Conservation (phyloP, 2,329 filamentous ascomycete genomes). For the Cercospora brassicicola region DNA sequence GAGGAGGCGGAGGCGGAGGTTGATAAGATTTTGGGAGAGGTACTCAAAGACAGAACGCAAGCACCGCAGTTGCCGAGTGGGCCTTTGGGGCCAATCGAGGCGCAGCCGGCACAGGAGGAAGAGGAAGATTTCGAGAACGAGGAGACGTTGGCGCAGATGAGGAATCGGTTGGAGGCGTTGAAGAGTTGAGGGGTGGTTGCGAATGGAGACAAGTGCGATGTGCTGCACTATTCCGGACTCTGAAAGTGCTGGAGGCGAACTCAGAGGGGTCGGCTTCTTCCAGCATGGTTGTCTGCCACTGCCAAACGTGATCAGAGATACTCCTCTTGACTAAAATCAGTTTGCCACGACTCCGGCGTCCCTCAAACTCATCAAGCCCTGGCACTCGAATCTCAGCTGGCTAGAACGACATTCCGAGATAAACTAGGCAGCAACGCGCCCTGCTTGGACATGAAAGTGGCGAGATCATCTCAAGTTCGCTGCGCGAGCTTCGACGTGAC, state of each 20-base stretch:
- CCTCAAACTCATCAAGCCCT: background rate
- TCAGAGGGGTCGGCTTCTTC: background rate
- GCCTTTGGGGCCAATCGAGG: conserved; percentile 53
- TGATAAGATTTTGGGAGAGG: conserved; percentile 87
- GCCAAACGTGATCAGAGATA: background rate
- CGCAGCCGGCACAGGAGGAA: conserved; percentile 57
- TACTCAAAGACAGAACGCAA: conserved; percentile 74
- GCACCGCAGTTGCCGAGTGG: conserved; percentile 53
- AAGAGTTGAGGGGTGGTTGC: conserved; percentile 63
- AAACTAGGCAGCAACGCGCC: background rate
- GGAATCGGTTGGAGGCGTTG: conserved; percentile 83
- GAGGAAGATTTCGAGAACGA: conserved; percentile 78
- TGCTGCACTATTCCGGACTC: background rate
- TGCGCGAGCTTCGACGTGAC: background rate
- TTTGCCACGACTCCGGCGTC: background rate
- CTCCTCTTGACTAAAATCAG: background rate
- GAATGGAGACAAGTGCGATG: background rate
- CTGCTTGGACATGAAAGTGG: background rate
- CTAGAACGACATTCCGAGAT: background rate
- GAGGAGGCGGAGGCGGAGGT: conserved; percentile 81
- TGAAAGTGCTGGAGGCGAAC: background rate
- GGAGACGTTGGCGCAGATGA: conserved; percentile 90
- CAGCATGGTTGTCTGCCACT: background rate
- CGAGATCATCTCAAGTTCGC: background rate
- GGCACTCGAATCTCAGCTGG: background rate